phyloP scores from a whole-genome alignment of 169 alveolate genomes.

The Theileria equi region DNA sequence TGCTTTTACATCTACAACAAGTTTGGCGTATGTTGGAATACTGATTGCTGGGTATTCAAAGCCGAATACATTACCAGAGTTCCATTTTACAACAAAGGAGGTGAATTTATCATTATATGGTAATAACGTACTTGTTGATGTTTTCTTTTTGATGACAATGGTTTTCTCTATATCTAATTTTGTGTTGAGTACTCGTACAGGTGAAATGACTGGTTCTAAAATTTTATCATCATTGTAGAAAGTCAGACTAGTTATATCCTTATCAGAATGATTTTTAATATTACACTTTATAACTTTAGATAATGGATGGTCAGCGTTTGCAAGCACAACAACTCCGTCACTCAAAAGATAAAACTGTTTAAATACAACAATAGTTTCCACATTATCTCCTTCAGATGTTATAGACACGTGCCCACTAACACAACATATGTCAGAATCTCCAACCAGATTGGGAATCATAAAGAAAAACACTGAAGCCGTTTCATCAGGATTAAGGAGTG shows the following conservation, averaged over 20 bases:
- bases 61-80: slow-evolving; percentile 25
- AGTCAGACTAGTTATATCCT: slow-evolving; percentile 8
- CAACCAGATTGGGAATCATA: too few relatives aligned
- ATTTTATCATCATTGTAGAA: too few relatives aligned
- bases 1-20: too few relatives aligned
- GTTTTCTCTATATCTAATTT: not conserved
- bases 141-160: not conserved
- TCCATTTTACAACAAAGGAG: slow-evolving; percentile 6
- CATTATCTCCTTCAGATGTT: slow-evolving; percentile 2
- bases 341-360: slow-evolving; percentile 19
- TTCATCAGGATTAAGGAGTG: slow-evolving; percentile 4
- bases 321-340: slow-evolving; percentile 2
- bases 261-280: slow-evolving; percentile 14
- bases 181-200: too few relatives aligned
- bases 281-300: slow-evolving; percentile 12
- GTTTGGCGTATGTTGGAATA: slow-evolving; percentile 6
- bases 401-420: too few relatives aligned
- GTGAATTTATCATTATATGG: slow-evolving; percentile 4
- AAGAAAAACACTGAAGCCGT: slow-evolving; percentile 5
- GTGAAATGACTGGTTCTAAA: too few relatives aligned
- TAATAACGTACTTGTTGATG: not conserved
- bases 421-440: too few relatives aligned
- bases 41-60: not conserved
- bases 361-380: slow-evolving; percentile 9
- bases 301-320: slow-evolving; percentile 18